phyloP scores from a whole-genome alignment of 768 basidiomycete genomes.

The Ramaria sp. region DNA sequence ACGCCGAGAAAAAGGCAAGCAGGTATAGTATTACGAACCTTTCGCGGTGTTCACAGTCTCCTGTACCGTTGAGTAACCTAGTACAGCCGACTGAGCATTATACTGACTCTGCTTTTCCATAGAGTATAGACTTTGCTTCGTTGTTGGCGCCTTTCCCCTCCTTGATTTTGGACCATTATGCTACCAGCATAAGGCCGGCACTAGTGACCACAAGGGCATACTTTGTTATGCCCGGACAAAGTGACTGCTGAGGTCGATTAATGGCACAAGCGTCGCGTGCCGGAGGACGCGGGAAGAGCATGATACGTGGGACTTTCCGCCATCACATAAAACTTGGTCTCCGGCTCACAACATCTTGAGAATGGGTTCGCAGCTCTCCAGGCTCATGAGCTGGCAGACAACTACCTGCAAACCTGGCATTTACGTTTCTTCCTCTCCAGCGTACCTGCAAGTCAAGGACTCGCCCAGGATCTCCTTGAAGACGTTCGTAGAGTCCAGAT shows the following conservation, averaged over 20 bases:
- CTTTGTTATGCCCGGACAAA: conserved; percentile 33
- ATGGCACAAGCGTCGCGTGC: neutral
- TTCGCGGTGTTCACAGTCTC: conserved; percentile 53
- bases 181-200: conserved; percentile 4
- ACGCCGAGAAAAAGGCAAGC: neutral
- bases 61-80: conserved; percentile 22
- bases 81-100: neutral
- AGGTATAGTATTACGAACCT: conserved; percentile 28
- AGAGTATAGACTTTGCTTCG: conserved; percentile 46
- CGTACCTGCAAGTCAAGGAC: neutral
- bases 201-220: conserved; percentile 10
- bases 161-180: conserved; percentile 62
- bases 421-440: neutral
- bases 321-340: neutral
- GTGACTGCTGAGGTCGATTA: conserved; percentile 10
- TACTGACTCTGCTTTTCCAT: conserved; percentile 44
- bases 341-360: neutral
- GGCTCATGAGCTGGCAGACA: neutral
- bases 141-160: conserved; percentile 56
- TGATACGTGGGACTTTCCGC: too few species aligned
- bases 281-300: neutral
- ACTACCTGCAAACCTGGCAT: neutral
- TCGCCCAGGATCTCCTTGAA: conserved; percentile 7
- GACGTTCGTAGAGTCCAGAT: conserved; percentile 11
- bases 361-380: neutral